A percentile compares a stretch with the other conserved stretches of the same genome.
phyloP scores from a whole-genome alignment of 257 asterid genomes.

The Thymus quinquecostatus region DNA sequence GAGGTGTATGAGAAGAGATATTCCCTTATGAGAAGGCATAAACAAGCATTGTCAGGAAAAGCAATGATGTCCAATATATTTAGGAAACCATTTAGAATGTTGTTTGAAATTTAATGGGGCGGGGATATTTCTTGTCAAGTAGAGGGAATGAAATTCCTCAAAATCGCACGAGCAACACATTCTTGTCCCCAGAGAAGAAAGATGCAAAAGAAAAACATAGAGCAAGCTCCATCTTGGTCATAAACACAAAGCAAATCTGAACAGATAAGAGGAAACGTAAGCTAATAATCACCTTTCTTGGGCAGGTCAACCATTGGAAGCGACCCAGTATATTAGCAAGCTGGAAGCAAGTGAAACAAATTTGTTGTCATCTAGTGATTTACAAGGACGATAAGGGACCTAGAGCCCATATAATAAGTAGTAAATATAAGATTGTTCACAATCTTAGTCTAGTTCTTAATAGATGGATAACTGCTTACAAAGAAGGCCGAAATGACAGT shows the following conservation, averaged over 20 bases:
- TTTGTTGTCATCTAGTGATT: conserved; percentile 14
- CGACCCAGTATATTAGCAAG: conserved; percentile 77
- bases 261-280: conserved; percentile 20
- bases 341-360: conserved; percentile 45
- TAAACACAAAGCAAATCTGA: conserved; percentile 2
- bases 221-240: conserved; percentile 26
- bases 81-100: conserved; percentile 2
- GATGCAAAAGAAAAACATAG: neutral
- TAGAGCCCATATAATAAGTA: neutral
- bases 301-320: conserved; percentile 87
- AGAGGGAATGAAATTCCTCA: neutral
- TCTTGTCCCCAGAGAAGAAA: conserved; percentile 3
- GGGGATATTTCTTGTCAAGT: neutral
- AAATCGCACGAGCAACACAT: neutral
- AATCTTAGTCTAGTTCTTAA: conserved; percentile 16
- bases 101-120: neutral
- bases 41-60: conserved; percentile 1
- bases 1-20: neutral
- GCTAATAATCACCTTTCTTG: conserved; percentile 66
- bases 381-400: neutral
- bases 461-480: conserved; percentile 46
- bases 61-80: neutral
- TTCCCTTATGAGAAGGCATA: neutral
- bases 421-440: conserved; percentile 10
- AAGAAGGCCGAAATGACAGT: conserved; percentile 79